Percentiles rank a stretch among this genome's conserved stretches.
phyloP scores from a whole-genome alignment of 2,329 filamentous ascomycete species.

The Colletotrichum orbiculare region DNA sequence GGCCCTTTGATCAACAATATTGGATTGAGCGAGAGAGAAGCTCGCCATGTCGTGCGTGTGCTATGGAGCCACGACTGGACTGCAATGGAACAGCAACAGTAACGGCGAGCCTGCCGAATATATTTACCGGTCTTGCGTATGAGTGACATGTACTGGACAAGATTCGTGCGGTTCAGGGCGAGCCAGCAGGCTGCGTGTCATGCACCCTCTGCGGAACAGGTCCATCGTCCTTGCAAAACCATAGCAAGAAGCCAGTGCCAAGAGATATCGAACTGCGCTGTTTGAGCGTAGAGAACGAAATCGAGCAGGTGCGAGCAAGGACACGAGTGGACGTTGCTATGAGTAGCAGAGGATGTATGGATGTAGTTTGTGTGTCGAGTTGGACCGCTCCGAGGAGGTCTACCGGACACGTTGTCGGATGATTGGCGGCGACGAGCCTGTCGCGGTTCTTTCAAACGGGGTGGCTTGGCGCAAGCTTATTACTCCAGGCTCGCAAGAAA shows the following conservation, averaged over 20 bases:
- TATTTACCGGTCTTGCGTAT: too few species aligned
- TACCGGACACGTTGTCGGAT: conserved; percentile 38
- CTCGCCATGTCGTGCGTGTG: too few species aligned
- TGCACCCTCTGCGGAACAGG: conserved; percentile 4
- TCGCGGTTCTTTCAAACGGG: conserved; percentile 15
- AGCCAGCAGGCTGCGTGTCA: conserved; percentile 11
- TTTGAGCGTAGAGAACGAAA: conserved; percentile 1
- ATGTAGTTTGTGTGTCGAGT: conserved; percentile 10
- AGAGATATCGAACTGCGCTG: neutral
- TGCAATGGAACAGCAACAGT: too few species aligned
- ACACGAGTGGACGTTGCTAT: neutral
- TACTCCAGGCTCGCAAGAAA: conserved; percentile 9
- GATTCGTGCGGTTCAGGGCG: conserved; percentile 12
- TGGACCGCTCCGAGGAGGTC: conserved; percentile 32
- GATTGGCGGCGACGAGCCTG: conserved; percentile 34
- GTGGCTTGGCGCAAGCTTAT: conserved; percentile 32
- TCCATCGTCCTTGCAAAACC: neutral
- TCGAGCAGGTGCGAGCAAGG: neutral
- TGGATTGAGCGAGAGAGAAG: too few species aligned
- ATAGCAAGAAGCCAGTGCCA: neutral
- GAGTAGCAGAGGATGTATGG: neutral
- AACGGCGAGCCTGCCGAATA: too few species aligned
- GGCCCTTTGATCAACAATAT: too few species aligned
- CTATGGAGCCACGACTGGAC: too few species aligned
- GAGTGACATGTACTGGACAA: neutral